Conservation (phyloP, 768 basidiomycete genomes). For the Serpula lacrymans region DNA sequence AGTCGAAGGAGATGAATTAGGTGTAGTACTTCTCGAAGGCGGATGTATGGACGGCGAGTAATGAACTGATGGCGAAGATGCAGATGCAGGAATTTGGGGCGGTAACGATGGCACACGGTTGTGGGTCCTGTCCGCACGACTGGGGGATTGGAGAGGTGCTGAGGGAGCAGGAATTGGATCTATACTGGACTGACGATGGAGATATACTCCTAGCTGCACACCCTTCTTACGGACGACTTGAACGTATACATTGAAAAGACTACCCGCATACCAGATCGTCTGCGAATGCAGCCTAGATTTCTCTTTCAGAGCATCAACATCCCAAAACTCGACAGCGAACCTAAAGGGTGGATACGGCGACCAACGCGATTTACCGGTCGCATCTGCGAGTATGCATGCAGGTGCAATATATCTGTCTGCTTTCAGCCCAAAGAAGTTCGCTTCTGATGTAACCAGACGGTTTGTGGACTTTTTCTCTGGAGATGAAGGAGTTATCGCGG, state of each 20-base stretch:
- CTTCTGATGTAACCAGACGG: conserved; percentile 37
- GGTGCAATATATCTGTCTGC: conserved; percentile 39
- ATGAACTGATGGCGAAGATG: conserved; percentile 27
- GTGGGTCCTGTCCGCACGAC: conserved; percentile 20
- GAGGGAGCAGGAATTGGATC: conserved; percentile 79
- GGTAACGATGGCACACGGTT: conserved; percentile 29
- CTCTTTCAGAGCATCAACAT: conserved; percentile 75
- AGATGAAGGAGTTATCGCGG: conserved; percentile 15
- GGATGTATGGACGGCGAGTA: conserved; percentile 46
- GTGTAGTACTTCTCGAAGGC: conserved; percentile 43
- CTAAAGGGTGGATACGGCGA: conserved; percentile 76
- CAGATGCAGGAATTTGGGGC: conserved; percentile 25
- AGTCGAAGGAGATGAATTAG: conserved; percentile 25
- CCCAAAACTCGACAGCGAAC: conserved; percentile 90
- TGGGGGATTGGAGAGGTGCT: conserved; percentile 38
- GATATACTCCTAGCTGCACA: conserved; percentile 80
- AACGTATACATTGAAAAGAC: conserved; percentile 84
- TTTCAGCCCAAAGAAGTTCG: conserved; percentile 63
- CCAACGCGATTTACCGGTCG: conserved; percentile 51
- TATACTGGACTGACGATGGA: conserved; percentile 80
- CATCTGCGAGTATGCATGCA: conserved; percentile 40
- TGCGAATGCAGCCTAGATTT: conserved; percentile 80
- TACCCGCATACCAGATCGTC: conserved; percentile 90
- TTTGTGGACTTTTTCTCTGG: conserved; percentile 21
- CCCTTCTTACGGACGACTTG: conserved; percentile 85